phyloP scores from a whole-genome alignment of 2,329 filamentous ascomycete genomes.

The Aspergillus novofumigatus region DNA sequence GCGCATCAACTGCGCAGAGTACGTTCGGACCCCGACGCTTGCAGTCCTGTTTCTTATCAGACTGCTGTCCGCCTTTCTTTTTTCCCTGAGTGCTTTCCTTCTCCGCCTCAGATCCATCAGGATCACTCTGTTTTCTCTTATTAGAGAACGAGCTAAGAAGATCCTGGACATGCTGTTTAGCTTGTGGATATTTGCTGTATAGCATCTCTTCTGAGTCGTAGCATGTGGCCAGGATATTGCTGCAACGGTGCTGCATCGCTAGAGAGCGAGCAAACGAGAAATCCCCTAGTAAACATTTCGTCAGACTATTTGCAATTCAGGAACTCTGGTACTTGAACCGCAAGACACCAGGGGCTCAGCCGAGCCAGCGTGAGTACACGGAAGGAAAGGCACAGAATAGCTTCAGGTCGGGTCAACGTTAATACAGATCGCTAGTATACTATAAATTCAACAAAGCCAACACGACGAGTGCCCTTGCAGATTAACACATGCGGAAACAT shows the following conservation, averaged over 20 bases:
- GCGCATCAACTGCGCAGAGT: conserved; percentile 42
- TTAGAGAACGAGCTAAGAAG: conserved; percentile 19
- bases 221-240: conserved; percentile 40
- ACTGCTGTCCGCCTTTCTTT: background rate
- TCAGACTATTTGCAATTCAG: background rate
- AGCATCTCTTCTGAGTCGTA: conserved; percentile 49
- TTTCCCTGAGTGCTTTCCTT: background rate
- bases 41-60: background rate
- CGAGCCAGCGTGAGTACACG: no score
- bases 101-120: background rate
- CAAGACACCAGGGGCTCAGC: background rate
- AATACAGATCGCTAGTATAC: background rate
- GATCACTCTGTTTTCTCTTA: background rate
- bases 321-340: background rate
- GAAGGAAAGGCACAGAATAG: no score
- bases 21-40: conserved; percentile 23
- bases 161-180: conserved; percentile 53
- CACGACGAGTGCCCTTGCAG: background rate
- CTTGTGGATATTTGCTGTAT: conserved; percentile 70
- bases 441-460: background rate
- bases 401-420: background rate
- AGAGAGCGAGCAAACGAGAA: conserved; percentile 47
- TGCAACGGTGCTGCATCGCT: conserved; percentile 38
- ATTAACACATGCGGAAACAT: background rate
- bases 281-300: conserved; percentile 30